These are phyloP conservation scores for Phalaenopsis hybrid DNA, from an alignment of 116 monocot species.

Conservation along the genomic window DNA sequence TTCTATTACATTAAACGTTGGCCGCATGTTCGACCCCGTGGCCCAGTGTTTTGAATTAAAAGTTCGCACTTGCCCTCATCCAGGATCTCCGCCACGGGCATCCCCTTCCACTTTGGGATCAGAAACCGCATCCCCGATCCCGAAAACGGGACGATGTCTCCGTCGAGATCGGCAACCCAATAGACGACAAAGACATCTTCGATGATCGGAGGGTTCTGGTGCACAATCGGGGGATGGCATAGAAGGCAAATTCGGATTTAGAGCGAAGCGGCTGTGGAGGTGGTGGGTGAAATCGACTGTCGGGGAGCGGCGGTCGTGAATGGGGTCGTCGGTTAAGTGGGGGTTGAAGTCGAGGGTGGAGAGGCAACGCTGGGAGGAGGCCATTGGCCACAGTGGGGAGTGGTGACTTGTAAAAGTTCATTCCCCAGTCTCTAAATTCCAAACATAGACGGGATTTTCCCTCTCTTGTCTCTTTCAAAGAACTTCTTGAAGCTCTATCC, in stretches of 20 bases:
- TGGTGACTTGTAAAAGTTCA: too few relatives aligned
- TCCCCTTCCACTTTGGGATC: conserved; percentile 52
- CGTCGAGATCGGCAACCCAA: conserved; percentile 37
- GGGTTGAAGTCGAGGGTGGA: conserved; percentile 40
- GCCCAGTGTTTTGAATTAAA: too few relatives aligned
- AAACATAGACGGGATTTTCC: too few relatives aligned
- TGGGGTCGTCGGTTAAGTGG: conserved; percentile 49
- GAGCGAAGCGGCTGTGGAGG: conserved; percentile 63
- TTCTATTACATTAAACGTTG: too few relatives aligned
- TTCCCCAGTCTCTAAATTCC: too few relatives aligned
- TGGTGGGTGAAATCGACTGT: conserved; percentile 48
- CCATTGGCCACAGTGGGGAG: conserved; percentile 25
- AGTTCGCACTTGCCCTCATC: background rate
- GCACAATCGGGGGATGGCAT: conserved; percentile 51
- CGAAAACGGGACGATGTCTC: conserved; percentile 10
- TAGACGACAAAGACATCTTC: conserved; percentile 72
- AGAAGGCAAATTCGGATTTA: conserved; percentile 51
- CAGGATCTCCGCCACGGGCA: conserved; percentile 13
- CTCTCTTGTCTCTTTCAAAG: too few relatives aligned
- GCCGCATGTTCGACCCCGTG: too few relatives aligned
- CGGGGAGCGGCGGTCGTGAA: conserved; percentile 51
- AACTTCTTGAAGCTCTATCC: too few relatives aligned
- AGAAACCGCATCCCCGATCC: conserved; percentile 52
- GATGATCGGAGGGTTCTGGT: conserved; percentile 40
- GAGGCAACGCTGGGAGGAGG: conserved; percentile 50